Base-by-base conservation (phyloP, 75 land plant species). In the Larix kaempferi region DNA sequence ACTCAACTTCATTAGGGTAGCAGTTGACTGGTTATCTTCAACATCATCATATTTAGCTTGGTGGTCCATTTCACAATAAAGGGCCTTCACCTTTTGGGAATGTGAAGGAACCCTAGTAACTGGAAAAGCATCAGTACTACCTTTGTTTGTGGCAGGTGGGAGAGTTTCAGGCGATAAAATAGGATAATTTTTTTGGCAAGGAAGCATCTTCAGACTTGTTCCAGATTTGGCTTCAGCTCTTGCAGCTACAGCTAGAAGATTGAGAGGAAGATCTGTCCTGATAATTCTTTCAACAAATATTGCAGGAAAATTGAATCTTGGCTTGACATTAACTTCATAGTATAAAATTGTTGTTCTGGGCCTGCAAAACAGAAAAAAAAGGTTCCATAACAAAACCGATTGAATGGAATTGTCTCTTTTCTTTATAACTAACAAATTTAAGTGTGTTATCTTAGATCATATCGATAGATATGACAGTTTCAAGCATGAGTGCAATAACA, bases 321-420 rank as follows among this genome's bases (percentile, higher is more conserved):
- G 99, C 57, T 91, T 89, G 29, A 97, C 98, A 83, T 81, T 97
- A 44, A 97, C 98, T 82, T 92, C 95, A 84, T 97, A 97, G 16
- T 80, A 84, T 61, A 97, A 76, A n/a, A 59, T 80, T 21, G 98
- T 79, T 17, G 83, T 81, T 56, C 87, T 74, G 22, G 88, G 86
- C 87, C 99, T 96, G 86, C 56, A 74, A 80, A 76, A 58, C 10
- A 57, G 17, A 29, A 52, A 69, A 35, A 35, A 39, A 39, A 39
- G 25, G 23, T 69, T 11, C 21, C 22, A 39, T 21, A 69, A 17
- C 1, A 41, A 69, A 41, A 69, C n/a, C 21, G 17, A 1, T 69
- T 4, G 23, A 4, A 29, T 1, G 6, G 16, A 16, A 64, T 64
- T 17, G 12, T 29, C 33, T 64, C 5, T 64, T 14, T 16, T 13